phyloP scores from a whole-genome alignment of 257 asterid species.

The Scutellaria baicalensis region DNA sequence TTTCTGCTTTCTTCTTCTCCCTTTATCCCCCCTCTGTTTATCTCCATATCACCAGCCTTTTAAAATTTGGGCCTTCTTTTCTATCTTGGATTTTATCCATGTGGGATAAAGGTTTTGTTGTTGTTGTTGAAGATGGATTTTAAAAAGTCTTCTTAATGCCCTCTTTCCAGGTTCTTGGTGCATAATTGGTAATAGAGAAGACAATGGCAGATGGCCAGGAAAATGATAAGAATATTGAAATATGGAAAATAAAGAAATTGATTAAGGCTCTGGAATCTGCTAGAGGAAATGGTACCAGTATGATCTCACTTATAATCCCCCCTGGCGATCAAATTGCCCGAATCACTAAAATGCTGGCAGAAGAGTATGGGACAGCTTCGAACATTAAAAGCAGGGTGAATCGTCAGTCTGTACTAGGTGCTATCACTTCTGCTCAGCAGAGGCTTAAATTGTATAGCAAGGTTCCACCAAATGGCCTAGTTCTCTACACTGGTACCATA shows the following conservation, averaged over 20 bases:
- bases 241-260: constrained; percentile 58
- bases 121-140: background rate
- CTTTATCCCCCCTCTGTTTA: background rate
- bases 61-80: background rate
- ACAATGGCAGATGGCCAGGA: constrained; percentile 46
- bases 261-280: constrained; percentile 55
- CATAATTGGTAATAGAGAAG: constrained; percentile 1
- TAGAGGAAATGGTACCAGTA: constrained; percentile 61
- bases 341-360: constrained; percentile 58
- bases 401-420: constrained; percentile 64
- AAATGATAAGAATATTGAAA: constrained; percentile 50
- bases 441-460: constrained; percentile 53
- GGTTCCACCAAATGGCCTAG: constrained; percentile 56
- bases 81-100: background rate
- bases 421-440: constrained; percentile 66
- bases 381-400: constrained; percentile 61
- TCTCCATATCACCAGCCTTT: background rate
- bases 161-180: constrained; percentile 17
- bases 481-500: constrained; percentile 55
- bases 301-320: constrained; percentile 61
- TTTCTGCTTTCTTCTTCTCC: background rate
- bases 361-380: constrained; percentile 61
- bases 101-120: too few species aligned
- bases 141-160: background rate
- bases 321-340: constrained; percentile 58